Evolutionary conservation across 2,329 filamentous ascomycete species (phyloP).

Genomic region (Curvularia hawaiiensis): DNA sequence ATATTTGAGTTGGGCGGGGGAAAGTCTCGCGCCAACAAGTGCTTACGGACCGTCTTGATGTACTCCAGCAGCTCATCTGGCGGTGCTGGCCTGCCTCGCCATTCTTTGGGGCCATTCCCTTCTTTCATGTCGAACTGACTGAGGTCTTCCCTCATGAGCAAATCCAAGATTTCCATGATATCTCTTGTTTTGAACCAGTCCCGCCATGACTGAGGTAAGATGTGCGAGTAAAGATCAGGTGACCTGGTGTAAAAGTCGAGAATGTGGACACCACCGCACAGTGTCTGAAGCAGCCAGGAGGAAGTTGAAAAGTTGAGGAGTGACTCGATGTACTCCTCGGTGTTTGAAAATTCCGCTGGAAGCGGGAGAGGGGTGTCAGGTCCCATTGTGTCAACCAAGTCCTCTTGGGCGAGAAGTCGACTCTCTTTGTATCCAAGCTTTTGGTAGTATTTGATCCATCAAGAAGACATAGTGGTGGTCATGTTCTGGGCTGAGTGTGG

Average conservation of each 20-base stretch:
- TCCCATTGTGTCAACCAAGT: constrained; percentile 48
- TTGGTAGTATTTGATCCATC: constrained; percentile 9
- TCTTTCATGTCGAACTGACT: constrained; percentile 40
- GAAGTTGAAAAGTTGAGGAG: constrained; percentile 77
- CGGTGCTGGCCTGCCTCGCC: constrained; percentile 52
- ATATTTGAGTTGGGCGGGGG: constrained; percentile 30
- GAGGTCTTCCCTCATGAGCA: constrained; percentile 80
- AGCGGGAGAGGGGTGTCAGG: constrained; percentile 67
- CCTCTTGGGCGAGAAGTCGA: constrained; percentile 5
- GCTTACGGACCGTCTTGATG: constrained; percentile 70
- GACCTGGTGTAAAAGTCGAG: constrained; percentile 92
- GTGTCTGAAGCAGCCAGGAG: constrained; percentile 77
- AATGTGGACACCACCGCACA: constrained; percentile 98
- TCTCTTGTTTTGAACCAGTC: constrained; percentile 73
- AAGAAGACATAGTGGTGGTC: constrained; percentile 11
- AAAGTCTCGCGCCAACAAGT: constrained; percentile 71
- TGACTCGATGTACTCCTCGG: constrained; percentile 78
- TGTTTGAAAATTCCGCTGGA: constrained; percentile 68
- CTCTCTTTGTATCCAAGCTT: background rate
- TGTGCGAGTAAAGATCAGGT: constrained; percentile 78
- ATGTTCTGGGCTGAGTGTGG: constrained; percentile 20
- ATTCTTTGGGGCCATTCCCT: constrained; percentile 26
- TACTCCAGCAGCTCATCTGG: constrained; percentile 71
- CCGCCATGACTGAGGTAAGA: constrained; percentile 82
- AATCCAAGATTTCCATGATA: constrained; percentile 76